Conservation (phyloP, 352 stramenopile species). For the Pythium aquatile region DNA sequence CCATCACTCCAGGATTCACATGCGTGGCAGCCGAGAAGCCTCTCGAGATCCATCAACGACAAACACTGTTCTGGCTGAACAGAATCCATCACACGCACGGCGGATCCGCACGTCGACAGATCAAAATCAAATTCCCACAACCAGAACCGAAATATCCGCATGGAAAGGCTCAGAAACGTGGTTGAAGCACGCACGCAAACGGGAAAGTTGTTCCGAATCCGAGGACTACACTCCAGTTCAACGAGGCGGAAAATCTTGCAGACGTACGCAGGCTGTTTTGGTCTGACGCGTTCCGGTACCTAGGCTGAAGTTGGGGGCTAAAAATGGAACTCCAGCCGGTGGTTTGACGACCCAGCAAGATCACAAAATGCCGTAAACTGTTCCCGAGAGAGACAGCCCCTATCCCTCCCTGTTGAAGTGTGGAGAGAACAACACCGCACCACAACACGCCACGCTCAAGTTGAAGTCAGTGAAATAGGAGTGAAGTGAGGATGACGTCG, state of each 20-base stretch:
- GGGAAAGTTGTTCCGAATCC: slow-evolving; percentile 21
- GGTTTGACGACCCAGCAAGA: slow-evolving; percentile 2
- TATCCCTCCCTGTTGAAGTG: neutral
- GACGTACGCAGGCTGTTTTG: neutral
- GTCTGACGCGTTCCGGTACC: neutral
- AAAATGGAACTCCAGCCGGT: slow-evolving; percentile 1
- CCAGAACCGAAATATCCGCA: slow-evolving; percentile 1
- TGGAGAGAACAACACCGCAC: neutral
- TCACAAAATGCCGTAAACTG: neutral
- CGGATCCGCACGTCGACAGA: neutral
- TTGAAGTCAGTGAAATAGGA: neutral
- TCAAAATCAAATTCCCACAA: neutral
- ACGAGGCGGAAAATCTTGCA: neutral
- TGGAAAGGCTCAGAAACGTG: slow-evolving; percentile 18
- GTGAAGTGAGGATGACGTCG: slow-evolving; percentile 3
- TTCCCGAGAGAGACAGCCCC: neutral
- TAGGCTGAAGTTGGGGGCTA: slow-evolving; percentile 2
- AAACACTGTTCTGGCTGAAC: neutral
- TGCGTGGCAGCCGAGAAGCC: slow-evolving; percentile 2
- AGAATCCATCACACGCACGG: neutral
- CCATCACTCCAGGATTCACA: slow-evolving; percentile 16
- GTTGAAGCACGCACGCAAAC: slow-evolving; percentile 2
- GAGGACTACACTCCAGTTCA: slow-evolving; percentile 5
- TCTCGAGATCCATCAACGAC: neutral
- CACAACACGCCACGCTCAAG: neutral